phyloP scores from a whole-genome alignment of 2,329 filamentous ascomycete species.

The Talaromyces amestolkiae region DNA sequence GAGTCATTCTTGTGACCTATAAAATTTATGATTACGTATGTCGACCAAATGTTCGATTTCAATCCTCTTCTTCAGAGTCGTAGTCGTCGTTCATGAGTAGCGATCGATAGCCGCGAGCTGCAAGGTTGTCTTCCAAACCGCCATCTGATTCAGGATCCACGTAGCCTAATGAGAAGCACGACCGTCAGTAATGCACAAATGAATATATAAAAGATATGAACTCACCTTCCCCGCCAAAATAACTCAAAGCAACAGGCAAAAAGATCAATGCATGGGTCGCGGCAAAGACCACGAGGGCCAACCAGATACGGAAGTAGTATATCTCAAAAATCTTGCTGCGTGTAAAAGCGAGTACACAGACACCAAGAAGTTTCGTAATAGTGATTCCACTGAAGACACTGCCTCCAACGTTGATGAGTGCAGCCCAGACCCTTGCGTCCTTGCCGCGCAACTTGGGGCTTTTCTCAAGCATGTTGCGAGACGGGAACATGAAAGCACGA shows the following conservation, averaged over 20 bases:
- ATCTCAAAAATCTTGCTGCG: slow-evolving; percentile 98
- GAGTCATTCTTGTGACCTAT: not conserved
- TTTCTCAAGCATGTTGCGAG: slow-evolving; percentile 74
- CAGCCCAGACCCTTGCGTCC: slow-evolving; percentile 86
- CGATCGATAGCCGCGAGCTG: slow-evolving; percentile 72
- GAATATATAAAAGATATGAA: not conserved
- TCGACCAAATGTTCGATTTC: not conserved
- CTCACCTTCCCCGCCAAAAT: slow-evolving; percentile 75
- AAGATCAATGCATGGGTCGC: slow-evolving; percentile 87
- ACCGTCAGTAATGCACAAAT: not conserved
- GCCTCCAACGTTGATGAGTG: slow-evolving; percentile 88
- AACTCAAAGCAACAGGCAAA: slow-evolving; percentile 81
- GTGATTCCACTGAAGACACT: slow-evolving; percentile 97
- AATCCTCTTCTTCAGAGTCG: slow-evolving; percentile 57
- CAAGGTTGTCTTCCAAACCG: slow-evolving; percentile 84
- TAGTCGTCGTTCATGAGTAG: slow-evolving; percentile 76
- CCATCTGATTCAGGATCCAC: slow-evolving; percentile 83
- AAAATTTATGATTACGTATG: not conserved
- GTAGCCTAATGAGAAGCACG: slow-evolving; percentile 58
- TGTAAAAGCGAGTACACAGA: slow-evolving; percentile 89
- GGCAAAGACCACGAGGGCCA: slow-evolving; percentile 85
- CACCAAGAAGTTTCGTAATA: slow-evolving; percentile 88
- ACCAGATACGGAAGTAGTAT: slow-evolving; percentile 97
- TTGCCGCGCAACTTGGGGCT: slow-evolving; percentile 75
- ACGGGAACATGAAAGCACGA: slow-evolving; percentile 92